These are phyloP conservation scores for Penicillium sclerotiorum DNA, from an alignment of 2,329 filamentous ascomycete genomes.

Conservation along the genomic window DNA sequence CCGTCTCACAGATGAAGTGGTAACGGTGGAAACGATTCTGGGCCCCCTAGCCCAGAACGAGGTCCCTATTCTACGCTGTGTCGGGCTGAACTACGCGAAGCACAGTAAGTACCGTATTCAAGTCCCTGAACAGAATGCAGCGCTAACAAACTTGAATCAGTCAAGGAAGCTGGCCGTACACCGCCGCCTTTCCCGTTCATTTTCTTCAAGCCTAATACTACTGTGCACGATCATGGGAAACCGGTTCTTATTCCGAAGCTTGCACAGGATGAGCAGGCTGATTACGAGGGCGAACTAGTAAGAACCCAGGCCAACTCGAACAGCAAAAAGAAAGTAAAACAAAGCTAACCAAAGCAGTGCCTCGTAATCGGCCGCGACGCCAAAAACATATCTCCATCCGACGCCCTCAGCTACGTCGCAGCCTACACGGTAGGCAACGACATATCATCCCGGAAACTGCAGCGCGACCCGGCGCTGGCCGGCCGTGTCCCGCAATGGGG, in stretches of 20 bases:
- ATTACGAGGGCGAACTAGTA: constrained; percentile 76
- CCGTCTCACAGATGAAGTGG: constrained; percentile 56
- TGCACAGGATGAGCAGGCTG: constrained; percentile 64
- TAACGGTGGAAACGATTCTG: constrained; percentile 56
- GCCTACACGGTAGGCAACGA: constrained; percentile 61
- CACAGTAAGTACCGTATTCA: constrained; percentile 56
- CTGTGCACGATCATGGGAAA: constrained; percentile 62
- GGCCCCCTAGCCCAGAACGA: constrained; percentile 55
- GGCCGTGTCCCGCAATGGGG: constrained; percentile 60
- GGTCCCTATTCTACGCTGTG: constrained; percentile 60
- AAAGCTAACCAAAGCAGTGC: constrained; percentile 26
- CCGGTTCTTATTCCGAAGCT: constrained; percentile 64
- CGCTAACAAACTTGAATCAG: constrained; percentile 40
- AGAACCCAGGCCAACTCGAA: too few species aligned
- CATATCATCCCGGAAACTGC: constrained; percentile 56
- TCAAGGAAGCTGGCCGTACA: constrained; percentile 55
- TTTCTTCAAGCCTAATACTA: constrained; percentile 69
- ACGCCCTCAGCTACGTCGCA: constrained; percentile 55
- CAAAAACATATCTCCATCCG: constrained; percentile 50
- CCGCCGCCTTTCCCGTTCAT: constrained; percentile 64
- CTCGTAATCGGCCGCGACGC: constrained; percentile 58
- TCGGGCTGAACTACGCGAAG: constrained; percentile 63
- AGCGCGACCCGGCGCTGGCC: constrained; percentile 53
- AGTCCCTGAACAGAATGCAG: too few species aligned
- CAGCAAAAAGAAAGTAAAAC: too few species aligned